Base-by-base conservation (phyloP, 2,329 filamentous ascomycete species). In the Pseudohalonectria lignicola region DNA sequence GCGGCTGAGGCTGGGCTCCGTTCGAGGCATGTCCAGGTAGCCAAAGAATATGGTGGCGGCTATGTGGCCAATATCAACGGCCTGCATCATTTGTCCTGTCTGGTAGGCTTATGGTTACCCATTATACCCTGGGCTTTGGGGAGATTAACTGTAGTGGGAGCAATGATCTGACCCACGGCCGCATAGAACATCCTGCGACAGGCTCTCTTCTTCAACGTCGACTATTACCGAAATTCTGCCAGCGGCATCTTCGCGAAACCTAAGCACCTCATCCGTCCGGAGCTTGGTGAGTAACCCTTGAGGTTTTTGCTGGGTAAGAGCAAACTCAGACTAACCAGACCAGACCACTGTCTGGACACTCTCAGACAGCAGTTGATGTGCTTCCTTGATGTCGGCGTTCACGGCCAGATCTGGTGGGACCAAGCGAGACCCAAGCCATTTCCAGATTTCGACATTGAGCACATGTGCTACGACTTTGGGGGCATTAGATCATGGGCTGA, bases 281-380 rank as follows among this genome's bases (percentile, higher is more conserved):
- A n/a, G n/a, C n/a, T n/a, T n/a, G n/a, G n/a, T n/a, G n/a, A n/a
- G n/a, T n/a, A n/a, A n/a, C n/a, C n/a, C n/a, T n/a, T n/a, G n/a
- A n/a, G n/a, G n/a, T n/a, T n/a, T n/a, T n/a, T n/a, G n/a, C n/a
- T n/a, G n/a, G n/a, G n/a, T n/a, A n/a, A n/a, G n/a, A n/a, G n/a
- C n/a, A 19, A 41, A 17, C 21, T 26, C 16, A 13, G 16, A 6
- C 21, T 39, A 4, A 15, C 31, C 13, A 12, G 50, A 53, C 61
- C 0, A 53, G 72, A 8, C 64, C 70, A 76, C 42, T 76, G 71
- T 42, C 52, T 75, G 7, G 71, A 76, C 41, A 68, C 70, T 13
- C 42, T 75, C 35, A 61, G 69, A 13, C 69, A 75, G 47, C 64
- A 74, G 37, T 53, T 76, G 11, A 75, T 74, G 67, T 76, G 70